Conservation (phyloP, 2,329 filamentous ascomycete genomes). For the Alternaria triticimaculans region DNA sequence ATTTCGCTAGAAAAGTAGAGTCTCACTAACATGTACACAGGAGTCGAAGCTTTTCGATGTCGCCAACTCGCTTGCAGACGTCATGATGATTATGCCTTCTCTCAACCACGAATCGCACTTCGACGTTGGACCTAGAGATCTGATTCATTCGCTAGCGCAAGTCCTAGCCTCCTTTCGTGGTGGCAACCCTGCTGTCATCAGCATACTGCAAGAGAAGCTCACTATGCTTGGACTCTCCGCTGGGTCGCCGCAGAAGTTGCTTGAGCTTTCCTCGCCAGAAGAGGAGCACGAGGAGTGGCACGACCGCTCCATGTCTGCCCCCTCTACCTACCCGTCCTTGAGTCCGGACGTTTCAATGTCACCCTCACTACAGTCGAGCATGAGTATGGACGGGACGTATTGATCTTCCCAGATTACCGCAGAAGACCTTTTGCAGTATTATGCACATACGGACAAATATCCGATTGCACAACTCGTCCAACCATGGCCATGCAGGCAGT, state of each 20-base stretch:
- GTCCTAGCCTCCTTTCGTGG: slow-evolving; percentile 41
- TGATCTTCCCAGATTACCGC: background rate
- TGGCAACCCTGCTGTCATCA: slow-evolving; percentile 44
- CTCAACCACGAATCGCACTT: slow-evolving; percentile 42
- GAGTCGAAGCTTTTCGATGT: slow-evolving; percentile 47
- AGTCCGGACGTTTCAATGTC: slow-evolving; percentile 11
- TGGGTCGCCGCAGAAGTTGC: slow-evolving; percentile 37
- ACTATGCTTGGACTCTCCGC: slow-evolving; percentile 33
- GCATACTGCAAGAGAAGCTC: slow-evolving; percentile 43
- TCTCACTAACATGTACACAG: slow-evolving; percentile 15
- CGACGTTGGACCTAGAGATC: slow-evolving; percentile 40
- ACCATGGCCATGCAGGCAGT: background rate
- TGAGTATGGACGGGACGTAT: slow-evolving; percentile 24
- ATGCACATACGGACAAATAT: background rate
- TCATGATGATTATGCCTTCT: slow-evolving; percentile 46
- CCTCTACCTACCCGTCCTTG: slow-evolving; percentile 21
- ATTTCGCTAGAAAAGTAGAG: background rate
- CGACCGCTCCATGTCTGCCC: slow-evolving; percentile 24
- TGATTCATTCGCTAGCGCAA: slow-evolving; percentile 42
- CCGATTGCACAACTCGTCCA: background rate
- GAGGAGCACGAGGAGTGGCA: slow-evolving; percentile 40
- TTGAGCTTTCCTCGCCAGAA: slow-evolving; percentile 42
- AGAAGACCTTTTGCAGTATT: background rate
- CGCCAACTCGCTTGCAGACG: slow-evolving; percentile 44
- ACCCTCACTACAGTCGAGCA: slow-evolving; percentile 19